Conservation (phyloP, 2,329 filamentous ascomycete genomes). For the Neofusicoccum laricinum region DNA sequence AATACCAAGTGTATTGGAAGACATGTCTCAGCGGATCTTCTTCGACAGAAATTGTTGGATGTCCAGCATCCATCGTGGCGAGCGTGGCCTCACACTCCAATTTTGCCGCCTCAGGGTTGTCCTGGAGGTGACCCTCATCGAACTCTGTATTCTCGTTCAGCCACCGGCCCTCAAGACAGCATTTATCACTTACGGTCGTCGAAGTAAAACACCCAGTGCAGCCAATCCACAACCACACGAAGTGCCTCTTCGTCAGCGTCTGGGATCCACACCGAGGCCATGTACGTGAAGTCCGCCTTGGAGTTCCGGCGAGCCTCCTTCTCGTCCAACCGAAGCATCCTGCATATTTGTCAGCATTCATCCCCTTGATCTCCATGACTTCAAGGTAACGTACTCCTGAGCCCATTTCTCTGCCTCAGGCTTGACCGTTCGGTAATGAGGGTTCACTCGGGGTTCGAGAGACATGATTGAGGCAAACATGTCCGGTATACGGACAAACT, state of each 20-base stretch:
- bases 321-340: not conserved
- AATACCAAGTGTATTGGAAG: not conserved
- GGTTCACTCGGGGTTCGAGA: not conserved
- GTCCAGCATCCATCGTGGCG: not conserved
- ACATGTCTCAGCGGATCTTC: not conserved
- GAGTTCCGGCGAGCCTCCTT: not conserved
- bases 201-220: conserved; percentile 6
- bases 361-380: too few species aligned
- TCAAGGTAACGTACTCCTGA: too few species aligned
- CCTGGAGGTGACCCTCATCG: not conserved
- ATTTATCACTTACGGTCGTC: not conserved
- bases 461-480: conserved; percentile 5
- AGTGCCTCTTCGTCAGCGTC: not conserved
- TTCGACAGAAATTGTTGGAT: not conserved
- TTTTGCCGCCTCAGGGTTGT: not conserved
- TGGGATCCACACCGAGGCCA: not conserved
- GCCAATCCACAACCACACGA: not conserved
- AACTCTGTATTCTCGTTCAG: not conserved
- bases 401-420: not conserved
- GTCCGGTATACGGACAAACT: not conserved
- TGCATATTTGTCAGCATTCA: too few species aligned
- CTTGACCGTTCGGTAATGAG: not conserved
- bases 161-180: not conserved
- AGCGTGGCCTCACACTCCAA: not conserved
- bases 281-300: not conserved